Evolutionary conservation across 2,329 filamentous ascomycete genomes (phyloP), one percentile per base, ranked within the genome.

Genomic region (Epichloe bromicola): DNA sequence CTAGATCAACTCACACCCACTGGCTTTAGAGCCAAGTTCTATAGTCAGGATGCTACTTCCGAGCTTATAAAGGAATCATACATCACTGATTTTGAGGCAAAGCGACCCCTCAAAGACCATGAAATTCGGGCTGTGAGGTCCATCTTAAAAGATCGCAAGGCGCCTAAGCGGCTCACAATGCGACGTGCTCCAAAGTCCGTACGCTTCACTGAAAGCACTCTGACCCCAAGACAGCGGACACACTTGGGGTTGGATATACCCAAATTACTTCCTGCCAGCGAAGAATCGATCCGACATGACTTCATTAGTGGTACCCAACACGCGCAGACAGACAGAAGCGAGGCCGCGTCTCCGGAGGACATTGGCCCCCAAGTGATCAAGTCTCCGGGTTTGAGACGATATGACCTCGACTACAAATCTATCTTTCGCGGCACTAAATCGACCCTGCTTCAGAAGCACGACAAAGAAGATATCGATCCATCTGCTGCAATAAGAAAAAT

Each of bases 171-270:
- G 30, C 56, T 62, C 34, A 52, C 54, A 19, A 56, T 57, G 53
- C 54, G 45, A 17, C 57, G 57, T 19, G 52, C 57, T 23, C 61
- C 61, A 23, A 64, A 61, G 51, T 49, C 51, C 38, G 63, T 66
- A 17, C 62, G 63, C 15, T 66, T 66, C 49, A 59, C 56, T 6
- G 61, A 64, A 12, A 56, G 51, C 17, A 65, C 60, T 1, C 39
- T 57, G 3, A 59, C 56, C 33, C 61, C 62, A 15, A 60, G 50
- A 42, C 59, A 54, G 39, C 58, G 61, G 40, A 60, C 57, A 3
- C 63, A 60, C 34, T 17, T 56, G 30, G 62, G 62, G 19, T 49
- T 61, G 11, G 59, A 64, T 36, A 49, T 63, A 5, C 60, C 57
- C 2, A 60, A 53, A 45, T 50, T 40, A 41, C 47, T 34, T 46